A percentile compares a stretch with the other conserved stretches of the same genome.
These are phyloP conservation scores for Gracilaria domingensis DNA, from an alignment of 23 red algal genomes.

Conservation along the genomic window DNA sequence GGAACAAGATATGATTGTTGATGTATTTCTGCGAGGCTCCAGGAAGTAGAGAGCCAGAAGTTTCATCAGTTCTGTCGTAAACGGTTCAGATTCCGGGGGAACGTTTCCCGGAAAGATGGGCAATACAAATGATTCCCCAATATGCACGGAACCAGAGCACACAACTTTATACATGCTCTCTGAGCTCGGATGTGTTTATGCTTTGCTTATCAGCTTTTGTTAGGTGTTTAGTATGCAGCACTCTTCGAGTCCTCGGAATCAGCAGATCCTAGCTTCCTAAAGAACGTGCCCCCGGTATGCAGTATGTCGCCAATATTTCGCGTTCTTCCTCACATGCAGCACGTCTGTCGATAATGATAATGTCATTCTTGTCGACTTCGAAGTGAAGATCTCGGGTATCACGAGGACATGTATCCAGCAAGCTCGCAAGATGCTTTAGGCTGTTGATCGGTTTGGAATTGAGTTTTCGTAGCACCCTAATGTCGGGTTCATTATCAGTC, in stretches of 20 bases:
- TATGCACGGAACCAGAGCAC: not conserved
- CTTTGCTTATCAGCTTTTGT: not conserved
- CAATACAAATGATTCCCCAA: not conserved
- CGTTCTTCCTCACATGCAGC: conserved; percentile 50
- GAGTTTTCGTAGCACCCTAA: conserved; percentile 58
- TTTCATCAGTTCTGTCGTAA: not conserved
- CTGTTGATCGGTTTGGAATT: conserved; percentile 79
- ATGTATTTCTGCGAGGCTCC: conserved; percentile 17
- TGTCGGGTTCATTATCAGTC: conserved; percentile 44
- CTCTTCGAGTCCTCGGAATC: not conserved
- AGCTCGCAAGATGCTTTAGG: conserved; percentile 69
- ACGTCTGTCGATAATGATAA: conserved; percentile 74
- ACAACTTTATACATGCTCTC: not conserved
- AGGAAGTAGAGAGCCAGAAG: not conserved
- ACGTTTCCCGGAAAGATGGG: not conserved
- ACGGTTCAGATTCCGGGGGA: not conserved
- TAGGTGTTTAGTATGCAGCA: not conserved
- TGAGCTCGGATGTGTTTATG: not conserved
- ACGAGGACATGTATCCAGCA: conserved; percentile 62
- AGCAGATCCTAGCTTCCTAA: not conserved
- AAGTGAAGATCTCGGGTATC: conserved; percentile 67
- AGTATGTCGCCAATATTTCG: conserved; percentile 84
- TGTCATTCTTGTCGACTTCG: conserved; percentile 84
- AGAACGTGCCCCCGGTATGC: conserved; percentile 80
- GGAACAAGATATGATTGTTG: conserved; percentile 46